phyloP scores from a whole-genome alignment of 2,329 filamentous ascomycete genomes.

The Paramyrothecium sp. region DNA sequence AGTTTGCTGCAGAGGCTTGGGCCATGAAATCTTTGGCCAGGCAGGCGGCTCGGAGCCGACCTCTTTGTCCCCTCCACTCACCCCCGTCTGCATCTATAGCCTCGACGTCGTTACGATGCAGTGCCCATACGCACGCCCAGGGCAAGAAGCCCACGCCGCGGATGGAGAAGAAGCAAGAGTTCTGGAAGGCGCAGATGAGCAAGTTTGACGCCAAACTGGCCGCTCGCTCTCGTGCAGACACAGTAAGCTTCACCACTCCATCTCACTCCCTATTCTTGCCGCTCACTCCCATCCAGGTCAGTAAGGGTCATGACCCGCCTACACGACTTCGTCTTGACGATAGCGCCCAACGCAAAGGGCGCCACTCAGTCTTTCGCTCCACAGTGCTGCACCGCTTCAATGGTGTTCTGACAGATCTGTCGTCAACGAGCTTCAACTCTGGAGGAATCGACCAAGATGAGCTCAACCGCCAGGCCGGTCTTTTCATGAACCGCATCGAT shows the following conservation, averaged over 20 bases:
- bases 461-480: conserved; percentile 39
- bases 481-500: conserved; percentile 45
- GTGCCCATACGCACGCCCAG: no score
- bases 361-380: conserved; percentile 30
- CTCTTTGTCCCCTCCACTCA: background rate
- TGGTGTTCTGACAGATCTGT: conserved; percentile 25
- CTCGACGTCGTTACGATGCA: no score
- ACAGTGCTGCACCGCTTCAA: conserved; percentile 35
- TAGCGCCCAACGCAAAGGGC: conserved; percentile 19
- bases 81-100: background rate
- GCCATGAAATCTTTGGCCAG: background rate
- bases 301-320: conserved; percentile 31
- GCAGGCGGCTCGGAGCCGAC: background rate
- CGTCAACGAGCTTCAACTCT: conserved; percentile 17
- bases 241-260: conserved; percentile 14
- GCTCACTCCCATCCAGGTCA: conserved; percentile 18
- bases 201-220: conserved; percentile 4
- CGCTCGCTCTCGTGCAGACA: conserved; percentile 15
- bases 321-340: conserved; percentile 25
- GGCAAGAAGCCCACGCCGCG: no score
- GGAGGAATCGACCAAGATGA: conserved; percentile 33
- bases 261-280: background rate
- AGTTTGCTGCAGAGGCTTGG: background rate
- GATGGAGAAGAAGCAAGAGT: background rate
- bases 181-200: background rate